phyloP scores from a whole-genome alignment of 164 flowering plant species.

The Tinospora cordifolia region DNA sequence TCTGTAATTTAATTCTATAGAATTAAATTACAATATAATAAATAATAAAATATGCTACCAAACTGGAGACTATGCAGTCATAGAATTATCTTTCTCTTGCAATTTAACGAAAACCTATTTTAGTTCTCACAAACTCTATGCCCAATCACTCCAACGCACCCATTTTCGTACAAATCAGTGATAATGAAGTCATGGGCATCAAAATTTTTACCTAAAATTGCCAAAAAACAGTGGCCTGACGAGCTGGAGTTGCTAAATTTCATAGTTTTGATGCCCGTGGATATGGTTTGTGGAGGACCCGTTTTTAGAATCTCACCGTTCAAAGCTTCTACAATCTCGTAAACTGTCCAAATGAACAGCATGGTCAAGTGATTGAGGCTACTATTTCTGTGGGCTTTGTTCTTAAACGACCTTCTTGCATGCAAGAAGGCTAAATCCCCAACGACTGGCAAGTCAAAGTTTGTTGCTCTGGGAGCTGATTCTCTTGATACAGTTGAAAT shows the following conservation, averaged over 20 bases:
- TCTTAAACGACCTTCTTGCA: not conserved
- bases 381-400: not conserved
- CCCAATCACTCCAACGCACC: conserved; percentile 30
- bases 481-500: no score
- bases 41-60: no score
- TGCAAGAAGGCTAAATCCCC: not conserved
- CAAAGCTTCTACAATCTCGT: conserved; percentile 26
- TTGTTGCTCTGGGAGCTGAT: no score
- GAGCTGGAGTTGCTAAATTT: not conserved
- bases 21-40: no score
- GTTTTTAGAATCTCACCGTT: conserved; percentile 25
- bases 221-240: conserved; percentile 26
- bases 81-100: conserved; percentile 12
- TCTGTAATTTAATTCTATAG: no score
- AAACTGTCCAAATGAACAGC: conserved; percentile 19
- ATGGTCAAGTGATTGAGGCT: not conserved
- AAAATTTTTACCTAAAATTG: conserved; percentile 22
- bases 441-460: no score
- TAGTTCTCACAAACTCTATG: conserved; percentile 25
- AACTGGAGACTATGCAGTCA: no score
- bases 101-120: conserved; percentile 30
- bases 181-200: conserved; percentile 30
- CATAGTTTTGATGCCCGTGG: conserved; percentile 24
- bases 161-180: conserved; percentile 17
- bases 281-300: conserved; percentile 31